These are phyloP conservation scores for Cryptococcus sp. DNA, from an alignment of 1,284 basidiomycete species.

Conservation along the genomic window DNA sequence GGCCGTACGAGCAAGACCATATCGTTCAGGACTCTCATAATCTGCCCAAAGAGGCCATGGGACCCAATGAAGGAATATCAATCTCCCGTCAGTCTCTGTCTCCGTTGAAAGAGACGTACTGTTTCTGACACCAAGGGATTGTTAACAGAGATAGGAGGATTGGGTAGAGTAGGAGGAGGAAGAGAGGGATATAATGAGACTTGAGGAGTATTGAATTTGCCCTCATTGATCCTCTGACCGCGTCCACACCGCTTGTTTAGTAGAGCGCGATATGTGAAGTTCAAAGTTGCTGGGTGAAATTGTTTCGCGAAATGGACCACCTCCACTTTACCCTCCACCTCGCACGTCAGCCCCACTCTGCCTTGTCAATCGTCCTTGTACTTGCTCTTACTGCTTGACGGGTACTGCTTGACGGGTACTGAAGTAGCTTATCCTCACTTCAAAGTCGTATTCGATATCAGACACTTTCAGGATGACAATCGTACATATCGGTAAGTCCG, in stretches of 20 bases:
- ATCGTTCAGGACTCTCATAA: constrained; percentile 65
- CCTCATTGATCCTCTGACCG: not conserved
- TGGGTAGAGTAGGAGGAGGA: constrained; percentile 56
- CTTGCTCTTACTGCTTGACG: constrained; percentile 1
- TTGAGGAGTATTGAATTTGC: not conserved
- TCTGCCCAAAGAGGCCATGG: constrained; percentile 61
- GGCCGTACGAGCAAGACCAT: constrained; percentile 74
- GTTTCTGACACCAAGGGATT: constrained; percentile 64
- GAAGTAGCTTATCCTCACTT: too few species aligned
- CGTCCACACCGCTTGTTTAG: too few species aligned
- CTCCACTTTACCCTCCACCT: not conserved
- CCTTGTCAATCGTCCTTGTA: not conserved
- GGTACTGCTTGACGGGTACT: too few species aligned
- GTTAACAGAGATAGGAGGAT: constrained; percentile 56
- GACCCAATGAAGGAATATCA: constrained; percentile 65
- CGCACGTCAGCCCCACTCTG: not conserved
- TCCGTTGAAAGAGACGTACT: constrained; percentile 54
- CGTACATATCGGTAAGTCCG: constrained; percentile 15
- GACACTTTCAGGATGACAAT: constrained; percentile 9
- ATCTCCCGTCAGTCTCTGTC: constrained; percentile 33
- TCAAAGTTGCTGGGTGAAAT: too few species aligned
- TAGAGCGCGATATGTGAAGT: too few species aligned
- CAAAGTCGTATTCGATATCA: too few species aligned
- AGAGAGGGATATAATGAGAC: constrained; percentile 5
- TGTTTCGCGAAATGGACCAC: not conserved